Base-by-base conservation (phyloP, 768 basidiomycete species). In the Rhodocollybia butyracea region DNA sequence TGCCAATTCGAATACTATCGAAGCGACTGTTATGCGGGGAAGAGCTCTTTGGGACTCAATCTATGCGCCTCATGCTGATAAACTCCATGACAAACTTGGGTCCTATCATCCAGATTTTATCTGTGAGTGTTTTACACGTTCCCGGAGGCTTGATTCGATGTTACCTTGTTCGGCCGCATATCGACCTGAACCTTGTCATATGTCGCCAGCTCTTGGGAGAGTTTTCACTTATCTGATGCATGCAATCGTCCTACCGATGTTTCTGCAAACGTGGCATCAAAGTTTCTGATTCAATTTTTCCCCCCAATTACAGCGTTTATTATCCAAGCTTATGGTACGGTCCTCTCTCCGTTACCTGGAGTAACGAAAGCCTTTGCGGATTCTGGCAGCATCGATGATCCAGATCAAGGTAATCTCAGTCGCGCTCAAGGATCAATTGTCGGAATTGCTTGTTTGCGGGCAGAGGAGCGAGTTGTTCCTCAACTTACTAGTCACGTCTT, bases 101-200 rank as follows among this genome's bases (percentile, higher is more conserved):
- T 80, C 82, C 54, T 91, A 92, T 75, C 94, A 96, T 71, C 94
- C 94, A 58, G 94, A 96, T 78, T 91, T 96, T 76, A 92, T 94
- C 70, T 78, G 91, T 93, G 71, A 76, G 90, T 84, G 64, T 68
- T 57, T 62, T 62, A 65, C 21, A 50, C 19, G 27, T 42, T 38
- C 42, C 48, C 55, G 40, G 22, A 13, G 3, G 17, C n/a, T 36
- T 31, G 22, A 48, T 17, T 24, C 46, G 17, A 36, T 56, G 17
- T 41, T 56, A 24, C 55, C 46, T 39, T 56, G 24, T 42, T 38
- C 24, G 46, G 55, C 8, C 22, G 19, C 12, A 17, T 24, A 38
- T 34, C 42, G 17, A 19, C 29, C 15, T 39, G 32, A 55, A 55
- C 55, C 40, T 56, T 56, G 39, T 56, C 41, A 56, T 51, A 51